Evolutionary conservation across 176 grass and related monocot genomes (phyloP).

Genomic region (Oryza punctata): DNA sequence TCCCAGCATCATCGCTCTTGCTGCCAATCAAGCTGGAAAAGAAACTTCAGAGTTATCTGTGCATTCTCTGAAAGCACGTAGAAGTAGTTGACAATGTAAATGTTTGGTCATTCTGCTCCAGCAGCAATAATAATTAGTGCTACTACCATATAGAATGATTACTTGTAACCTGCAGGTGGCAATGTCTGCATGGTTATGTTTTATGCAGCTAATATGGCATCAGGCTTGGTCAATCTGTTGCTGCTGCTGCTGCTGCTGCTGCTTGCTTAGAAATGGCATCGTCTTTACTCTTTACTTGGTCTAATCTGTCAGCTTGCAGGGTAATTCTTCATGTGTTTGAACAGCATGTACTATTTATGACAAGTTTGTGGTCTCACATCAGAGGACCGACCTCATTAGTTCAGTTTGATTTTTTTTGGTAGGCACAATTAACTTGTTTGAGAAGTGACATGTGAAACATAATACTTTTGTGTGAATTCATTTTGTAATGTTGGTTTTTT

Average conservation of each 20-base stretch:
- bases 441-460: background rate
- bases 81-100: background rate
- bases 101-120: background rate
- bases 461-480: background rate
- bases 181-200: background rate
- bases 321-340: background rate
- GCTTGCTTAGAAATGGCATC: background rate
- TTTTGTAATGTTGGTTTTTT: background rate
- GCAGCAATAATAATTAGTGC: background rate
- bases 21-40: constrained; percentile 1
- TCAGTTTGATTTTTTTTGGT: constrained; percentile 6
- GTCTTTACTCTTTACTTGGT: background rate
- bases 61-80: background rate
- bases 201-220: background rate
- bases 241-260: constrained; percentile 9
- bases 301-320: background rate
- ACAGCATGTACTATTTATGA: background rate
- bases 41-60: background rate
- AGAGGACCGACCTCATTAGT: background rate
- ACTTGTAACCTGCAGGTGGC: background rate
- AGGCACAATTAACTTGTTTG: background rate
- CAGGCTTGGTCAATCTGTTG: constrained; percentile 5
- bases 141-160: background rate
- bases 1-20: background rate
- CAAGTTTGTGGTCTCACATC: background rate